Conservation (phyloP, 75 land plant genomes). For the Gnetum montanum region DNA sequence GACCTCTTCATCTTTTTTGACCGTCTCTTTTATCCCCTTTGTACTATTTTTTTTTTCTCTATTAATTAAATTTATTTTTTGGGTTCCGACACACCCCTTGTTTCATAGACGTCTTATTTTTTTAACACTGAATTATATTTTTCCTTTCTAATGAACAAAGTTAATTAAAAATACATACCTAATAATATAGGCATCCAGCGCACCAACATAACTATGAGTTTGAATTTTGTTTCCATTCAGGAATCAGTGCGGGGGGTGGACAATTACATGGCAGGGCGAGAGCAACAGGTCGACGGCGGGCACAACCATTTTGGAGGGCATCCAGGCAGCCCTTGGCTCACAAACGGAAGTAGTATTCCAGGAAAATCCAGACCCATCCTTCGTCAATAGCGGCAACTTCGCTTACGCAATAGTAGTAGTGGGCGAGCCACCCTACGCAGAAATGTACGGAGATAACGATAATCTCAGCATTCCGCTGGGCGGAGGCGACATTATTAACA, state of each 20-base stretch:
- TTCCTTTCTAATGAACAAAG: no score
- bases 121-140: no score
- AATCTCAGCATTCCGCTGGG: conserved; percentile 53
- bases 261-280: conserved; percentile 68
- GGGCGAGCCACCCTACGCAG: conserved; percentile 68
- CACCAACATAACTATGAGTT: no score
- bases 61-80: no score
- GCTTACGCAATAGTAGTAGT: conserved; percentile 62
- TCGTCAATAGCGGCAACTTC: conserved; percentile 17
- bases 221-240: no score
- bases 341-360: conserved; percentile 39
- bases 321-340: conserved; percentile 30
- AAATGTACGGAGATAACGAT: conserved; percentile 43
- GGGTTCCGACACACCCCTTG: no score
- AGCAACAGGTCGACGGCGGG: conserved; percentile 49
- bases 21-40: no score
- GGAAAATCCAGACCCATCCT: conserved; percentile 31
- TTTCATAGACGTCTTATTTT: no score
- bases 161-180: no score
- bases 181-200: no score
- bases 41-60: no score
- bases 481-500: conserved; percentile 35
- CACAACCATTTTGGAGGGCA: conserved; percentile 47
- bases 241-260: conserved; percentile 97
- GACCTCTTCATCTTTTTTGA: no score